Conservation (phyloP, 352 stramenopile species). For the Thraustotheca clavata region DNA sequence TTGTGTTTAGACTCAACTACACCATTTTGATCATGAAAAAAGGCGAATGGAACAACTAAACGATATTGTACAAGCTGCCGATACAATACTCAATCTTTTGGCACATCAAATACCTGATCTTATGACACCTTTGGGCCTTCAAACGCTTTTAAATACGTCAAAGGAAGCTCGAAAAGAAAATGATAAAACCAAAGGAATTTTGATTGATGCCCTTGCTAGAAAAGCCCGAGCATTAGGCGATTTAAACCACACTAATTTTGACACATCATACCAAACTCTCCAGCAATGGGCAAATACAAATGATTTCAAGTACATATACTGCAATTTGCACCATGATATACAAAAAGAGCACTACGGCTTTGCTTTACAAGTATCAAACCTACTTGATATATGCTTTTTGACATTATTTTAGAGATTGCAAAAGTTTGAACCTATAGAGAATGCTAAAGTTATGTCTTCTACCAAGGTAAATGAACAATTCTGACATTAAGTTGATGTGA, state of each 20-base stretch:
- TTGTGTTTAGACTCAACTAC: conserved; percentile 36
- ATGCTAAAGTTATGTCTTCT: too few species aligned
- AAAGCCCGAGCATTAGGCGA: conserved; percentile 57
- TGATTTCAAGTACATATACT: conserved; percentile 35
- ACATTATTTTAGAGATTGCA: background rate
- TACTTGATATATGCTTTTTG: background rate
- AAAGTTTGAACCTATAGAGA: too few species aligned
- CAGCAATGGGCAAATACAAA: conserved; percentile 71
- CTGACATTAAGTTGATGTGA: too few species aligned
- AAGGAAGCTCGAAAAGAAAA: conserved; percentile 73
- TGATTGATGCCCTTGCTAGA: conserved; percentile 52
- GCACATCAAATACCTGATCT: conserved; percentile 36
- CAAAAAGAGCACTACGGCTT: conserved; percentile 37
- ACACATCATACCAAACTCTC: conserved; percentile 33
- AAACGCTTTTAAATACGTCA: conserved; percentile 33
- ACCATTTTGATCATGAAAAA: conserved; percentile 62
- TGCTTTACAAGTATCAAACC: conserved; percentile 31
- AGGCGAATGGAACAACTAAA: conserved; percentile 34
- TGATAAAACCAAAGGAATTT: conserved; percentile 52
- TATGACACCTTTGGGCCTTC: conserved; percentile 56
- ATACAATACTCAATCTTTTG: conserved; percentile 35
- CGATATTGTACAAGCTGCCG: conserved; percentile 45
- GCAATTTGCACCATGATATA: conserved; percentile 48
- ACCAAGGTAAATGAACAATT: too few species aligned
- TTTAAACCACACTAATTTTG: conserved; percentile 45